Base-by-base conservation (phyloP, 768 basidiomycete species). In the Leucocoprinus birnbaumii region DNA sequence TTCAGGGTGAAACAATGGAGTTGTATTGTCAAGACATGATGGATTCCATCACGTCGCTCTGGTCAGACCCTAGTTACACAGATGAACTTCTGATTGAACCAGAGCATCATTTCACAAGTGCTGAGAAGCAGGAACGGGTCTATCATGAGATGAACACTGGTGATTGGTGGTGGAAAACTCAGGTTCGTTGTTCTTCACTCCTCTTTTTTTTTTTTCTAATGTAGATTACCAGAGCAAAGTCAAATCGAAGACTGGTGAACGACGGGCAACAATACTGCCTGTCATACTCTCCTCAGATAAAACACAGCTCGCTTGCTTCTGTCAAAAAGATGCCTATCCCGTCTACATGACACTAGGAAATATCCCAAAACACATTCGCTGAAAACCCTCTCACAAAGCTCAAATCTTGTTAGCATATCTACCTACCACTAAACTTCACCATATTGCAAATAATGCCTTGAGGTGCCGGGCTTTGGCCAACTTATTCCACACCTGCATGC, bases 81-180 rank as follows among this genome's bases (percentile, higher is more conserved):
- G 16, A 38, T n/a, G 9, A 38, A 3, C 13, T 38, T 5, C 3
- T 38, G 6, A n/a, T 38, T 5, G 38, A 38, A 14, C 38, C 75
- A 0, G 75, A 76, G 55, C 56, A 61, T 1, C 74, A 76, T 45
- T 79, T 68, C 53, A 27, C 59, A 0, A 71, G 74, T 55, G 58
- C 38, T 0, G 63, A 68, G 5, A 19, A 63, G 8, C 67, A 46
- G 0, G 34, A 53, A 0, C 56, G 67, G 0, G 10, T 76, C 0
- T 78, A 69, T 55, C 65, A 71, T 60, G 76, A 80, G 40, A 72
- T 80, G 69, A 65, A 78, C 37, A 80, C 76, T 0, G 77, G 73
- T 0, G 68, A 71, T 43, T 82, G 80, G 80, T 80, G 78, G 80
- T 80, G 78, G 78, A 46, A 47, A 10, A 73, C 68, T 2, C 80